These are phyloP conservation scores for Oehlia diaphana DNA, from an alignment of 192 early-diverging fungal species.

Conservation along the genomic window DNA sequence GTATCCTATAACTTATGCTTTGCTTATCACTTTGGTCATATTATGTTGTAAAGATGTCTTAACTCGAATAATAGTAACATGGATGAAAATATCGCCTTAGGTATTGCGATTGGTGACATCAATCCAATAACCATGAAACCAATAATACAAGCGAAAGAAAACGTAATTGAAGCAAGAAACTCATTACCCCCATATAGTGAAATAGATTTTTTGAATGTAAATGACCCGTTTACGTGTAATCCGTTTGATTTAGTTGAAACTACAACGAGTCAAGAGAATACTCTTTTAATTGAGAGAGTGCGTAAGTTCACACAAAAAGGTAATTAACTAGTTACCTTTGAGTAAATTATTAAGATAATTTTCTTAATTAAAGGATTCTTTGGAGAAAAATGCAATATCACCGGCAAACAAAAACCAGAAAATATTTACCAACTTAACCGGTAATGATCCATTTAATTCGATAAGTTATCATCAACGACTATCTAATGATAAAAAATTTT, in stretches of 20 bases:
- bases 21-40: neutral
- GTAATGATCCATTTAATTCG: neutral
- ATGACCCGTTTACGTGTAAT: neutral
- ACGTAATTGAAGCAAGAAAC: neutral
- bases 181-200: neutral
- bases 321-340: neutral
- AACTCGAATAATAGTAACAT: constrained; percentile 41
- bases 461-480: neutral
- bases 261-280: neutral
- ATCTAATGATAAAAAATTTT: neutral
- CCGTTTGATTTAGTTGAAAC: neutral
- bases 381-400: neutral
- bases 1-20: constrained; percentile 29
- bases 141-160: constrained; percentile 28
- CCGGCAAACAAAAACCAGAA: neutral
- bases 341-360: neutral
- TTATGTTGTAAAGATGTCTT: neutral
- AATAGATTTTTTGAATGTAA: neutral
- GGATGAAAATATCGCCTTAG: constrained; percentile 48
- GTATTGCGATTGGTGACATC: constrained; percentile 61
- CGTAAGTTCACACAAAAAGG: neutral
- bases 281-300: neutral
- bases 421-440: neutral
- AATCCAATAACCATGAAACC: constrained; percentile 62
- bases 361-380: neutral